phyloP scores from a whole-genome alignment of 306 rosid genomes.

The Sindora glabra region DNA sequence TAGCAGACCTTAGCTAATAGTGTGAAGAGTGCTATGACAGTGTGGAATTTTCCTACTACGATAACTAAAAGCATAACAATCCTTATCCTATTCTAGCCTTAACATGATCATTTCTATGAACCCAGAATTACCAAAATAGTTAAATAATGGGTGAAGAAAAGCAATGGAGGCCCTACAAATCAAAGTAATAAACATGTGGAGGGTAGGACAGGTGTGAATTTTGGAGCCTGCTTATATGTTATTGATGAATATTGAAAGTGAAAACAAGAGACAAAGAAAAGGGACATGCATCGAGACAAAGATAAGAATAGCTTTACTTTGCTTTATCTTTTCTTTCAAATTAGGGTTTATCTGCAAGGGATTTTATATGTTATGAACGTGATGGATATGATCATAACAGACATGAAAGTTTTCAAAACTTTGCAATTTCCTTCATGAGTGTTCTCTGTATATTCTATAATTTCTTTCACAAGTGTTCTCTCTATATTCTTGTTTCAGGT shows the following conservation, averaged over 20 bases:
- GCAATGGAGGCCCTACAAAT: conserved; percentile 30
- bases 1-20: no score
- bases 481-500: conserved; percentile 43
- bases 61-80: no score
- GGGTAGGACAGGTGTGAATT: no score
- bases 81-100: no score
- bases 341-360: conserved; percentile 43
- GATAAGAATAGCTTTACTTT: conserved; percentile 47
- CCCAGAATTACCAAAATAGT: no score
- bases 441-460: no score
- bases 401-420: not conserved
- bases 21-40: no score
- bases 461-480: not conserved
- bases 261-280: conserved; percentile 55
- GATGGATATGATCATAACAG: not conserved
- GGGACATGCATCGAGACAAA: conserved; percentile 41
- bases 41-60: no score
- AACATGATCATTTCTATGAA: no score
- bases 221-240: no score
- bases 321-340: conserved; percentile 33
- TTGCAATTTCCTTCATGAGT: no score
- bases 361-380: conserved; percentile 7
- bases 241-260: conserved; percentile 42
- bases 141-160: no score
- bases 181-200: conserved; percentile 41